Evolutionary conservation across 108 stramenopile species (phyloP), one percentile per base, ranked within the genome.

Genomic region (Skeletonema marinoi): DNA sequence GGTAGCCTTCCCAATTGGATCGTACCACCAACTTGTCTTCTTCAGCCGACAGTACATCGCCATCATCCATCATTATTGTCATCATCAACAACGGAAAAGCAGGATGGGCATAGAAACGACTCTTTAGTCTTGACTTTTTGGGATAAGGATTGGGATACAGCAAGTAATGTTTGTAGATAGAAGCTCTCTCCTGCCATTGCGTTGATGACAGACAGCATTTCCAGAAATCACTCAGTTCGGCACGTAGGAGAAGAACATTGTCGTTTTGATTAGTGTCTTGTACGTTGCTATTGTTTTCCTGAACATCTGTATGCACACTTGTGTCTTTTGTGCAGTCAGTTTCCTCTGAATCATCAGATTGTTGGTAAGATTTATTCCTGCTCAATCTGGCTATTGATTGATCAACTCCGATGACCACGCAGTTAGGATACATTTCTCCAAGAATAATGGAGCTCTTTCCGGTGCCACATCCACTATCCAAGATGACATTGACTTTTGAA

Each of bases 131-230:
- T 21, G 61, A 56, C 50, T 86, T 83, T 71, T 93, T 97, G 8
- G 97, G 97, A 84, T 97, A 96, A 2, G 97, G 97, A 83, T 97
- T 97, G 30, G 97, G 97, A 86, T 97, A 97, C 25, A 96, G 75
- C 30, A 96, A 32, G 67, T 81, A 96, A 73, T 96, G 95, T 30
- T 87, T 76, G 35, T 60, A 35, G 13, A 94, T 78, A 35, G 60
- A 54, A 70, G 69, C 73, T 3, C 66, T 36, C 4, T 60, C 30
- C 54, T 74, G 66, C 71, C 77, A 73, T 68, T 69, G 17, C 5
- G 69, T 39, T 25, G 74, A 66, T 17, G 51, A 62, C 6, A 78
- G 32, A 58, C 86, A 82, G 68, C 80, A 82, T 60, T 88, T 73
- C 94, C 92, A 97, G 80, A 97, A 94, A 79, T 96, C 95, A 8